phyloP scores from a whole-genome alignment of 2,329 filamentous ascomycete genomes.

The Trichoderma citrinoviride region DNA sequence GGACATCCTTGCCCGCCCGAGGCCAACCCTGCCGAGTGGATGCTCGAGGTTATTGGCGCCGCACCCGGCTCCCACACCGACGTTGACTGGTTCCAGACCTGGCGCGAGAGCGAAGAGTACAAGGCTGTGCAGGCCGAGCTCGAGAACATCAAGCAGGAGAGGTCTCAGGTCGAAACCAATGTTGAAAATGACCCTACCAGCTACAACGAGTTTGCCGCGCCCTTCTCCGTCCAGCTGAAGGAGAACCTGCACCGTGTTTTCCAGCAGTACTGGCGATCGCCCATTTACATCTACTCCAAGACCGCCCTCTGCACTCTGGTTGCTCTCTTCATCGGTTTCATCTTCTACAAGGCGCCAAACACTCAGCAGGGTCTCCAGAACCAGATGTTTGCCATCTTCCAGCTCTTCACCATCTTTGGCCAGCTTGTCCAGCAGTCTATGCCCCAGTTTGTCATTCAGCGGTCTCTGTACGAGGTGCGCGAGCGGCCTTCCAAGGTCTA shows the following conservation, averaged over 20 bases:
- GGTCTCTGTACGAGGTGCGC: constrained; percentile 78
- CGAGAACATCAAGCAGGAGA: constrained; percentile 52
- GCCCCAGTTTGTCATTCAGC: constrained; percentile 81
- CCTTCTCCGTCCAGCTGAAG: constrained; percentile 64
- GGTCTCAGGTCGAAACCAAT: constrained; percentile 29
- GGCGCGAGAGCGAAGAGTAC: constrained; percentile 59
- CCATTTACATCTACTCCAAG: constrained; percentile 87
- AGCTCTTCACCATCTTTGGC: constrained; percentile 78
- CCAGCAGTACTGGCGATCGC: constrained; percentile 89
- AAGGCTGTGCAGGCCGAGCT: constrained; percentile 55
- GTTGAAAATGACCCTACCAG: constrained; percentile 39
- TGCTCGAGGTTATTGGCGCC: constrained; percentile 62
- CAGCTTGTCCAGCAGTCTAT: constrained; percentile 77
- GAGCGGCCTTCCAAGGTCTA: constrained; percentile 84
- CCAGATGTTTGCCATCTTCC: constrained; percentile 83
- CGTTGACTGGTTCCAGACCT: constrained; percentile 63
- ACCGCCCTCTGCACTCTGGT: constrained; percentile 61
- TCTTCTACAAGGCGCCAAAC: constrained; percentile 70
- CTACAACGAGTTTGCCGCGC: constrained; percentile 78
- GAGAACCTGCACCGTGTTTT: constrained; percentile 73
- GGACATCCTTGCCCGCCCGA: constrained; percentile 61
- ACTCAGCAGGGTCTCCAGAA: constrained; percentile 78
- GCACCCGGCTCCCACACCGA: constrained; percentile 62
- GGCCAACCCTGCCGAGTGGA: constrained; percentile 82
- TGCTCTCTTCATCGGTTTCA: constrained; percentile 77